Conservation (phyloP, 345 rosid genomes). For the Viola odorata region DNA sequence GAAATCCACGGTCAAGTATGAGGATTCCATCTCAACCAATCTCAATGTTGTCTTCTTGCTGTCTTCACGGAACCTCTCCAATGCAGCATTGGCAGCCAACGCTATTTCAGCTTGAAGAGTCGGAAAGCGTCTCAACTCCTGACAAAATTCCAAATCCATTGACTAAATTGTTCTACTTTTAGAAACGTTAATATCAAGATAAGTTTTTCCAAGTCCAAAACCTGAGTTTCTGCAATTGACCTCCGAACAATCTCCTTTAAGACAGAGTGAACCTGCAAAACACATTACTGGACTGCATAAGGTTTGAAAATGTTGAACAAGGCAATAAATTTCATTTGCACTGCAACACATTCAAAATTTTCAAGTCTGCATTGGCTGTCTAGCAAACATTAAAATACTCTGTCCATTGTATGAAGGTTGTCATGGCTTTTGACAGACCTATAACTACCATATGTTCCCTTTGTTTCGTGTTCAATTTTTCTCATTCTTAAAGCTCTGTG, state of each 20-base stretch:
- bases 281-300: constrained; percentile 1
- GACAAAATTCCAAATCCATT: constrained; percentile 10
- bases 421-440: too few species aligned
- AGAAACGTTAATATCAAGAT: neutral
- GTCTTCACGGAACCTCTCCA: constrained; percentile 55
- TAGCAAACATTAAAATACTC: too few species aligned
- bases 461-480: neutral
- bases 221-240: constrained; percentile 59
- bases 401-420: too few species aligned
- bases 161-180: constrained; percentile 1
- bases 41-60: constrained; percentile 46
- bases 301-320: neutral
- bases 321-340: too few species aligned
- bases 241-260: constrained; percentile 62
- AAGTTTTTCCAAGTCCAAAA: constrained; percentile 14
- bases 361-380: too few species aligned
- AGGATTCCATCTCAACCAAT: constrained; percentile 73
- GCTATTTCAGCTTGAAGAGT: constrained; percentile 55
- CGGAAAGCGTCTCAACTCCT: constrained; percentile 68
- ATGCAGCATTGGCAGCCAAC: constrained; percentile 37
- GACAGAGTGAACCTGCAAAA: constrained; percentile 49
- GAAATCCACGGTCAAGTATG: constrained; percentile 59
- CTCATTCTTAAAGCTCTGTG: neutral
- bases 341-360: too few species aligned
- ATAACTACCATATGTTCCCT: too few species aligned